Base-by-base conservation (phyloP, 78 protist species). In the Isochrysis galbana region DNA sequence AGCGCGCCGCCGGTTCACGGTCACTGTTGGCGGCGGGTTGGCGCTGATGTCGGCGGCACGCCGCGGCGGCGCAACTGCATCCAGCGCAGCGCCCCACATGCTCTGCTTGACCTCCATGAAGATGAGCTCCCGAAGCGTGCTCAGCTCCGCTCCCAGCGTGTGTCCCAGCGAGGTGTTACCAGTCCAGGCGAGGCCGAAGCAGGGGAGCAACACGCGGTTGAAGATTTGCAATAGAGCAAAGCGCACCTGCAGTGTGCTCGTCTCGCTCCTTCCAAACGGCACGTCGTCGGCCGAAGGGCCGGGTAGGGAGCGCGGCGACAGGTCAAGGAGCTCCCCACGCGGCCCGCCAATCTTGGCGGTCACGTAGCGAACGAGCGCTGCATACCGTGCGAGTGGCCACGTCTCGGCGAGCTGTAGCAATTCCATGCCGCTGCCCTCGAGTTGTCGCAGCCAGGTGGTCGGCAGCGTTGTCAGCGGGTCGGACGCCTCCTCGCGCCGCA, bases 1-100 rank as follows among this genome's bases (percentile, higher is more conserved):
- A 17, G 84, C 84, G 19, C 84, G 10, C n/a, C 74, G 84, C 47
- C 84, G 84, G 84, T 77, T 77, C 34, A 77, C 26, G 32, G 46
- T 39, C 47, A 39, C 84, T 2, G 10, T 39, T 17, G 84, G 72
- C 23, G 55, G 42, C 41, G 46, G 90, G 29, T 47, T n/a, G 32
- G 22, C 82, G 10, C 14, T 34, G 38, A 14, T 17, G 41, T 23
- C 41, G 36, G 5, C 41, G 5, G 54, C 34, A 2, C 10, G 26
- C 22, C 22, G 67, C 26, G 5, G n/a, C 19, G 54, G 74, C 21
- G 84, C 2, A n/a, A 61, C n/a, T 26, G 69, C 54, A 61, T 41
- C 74, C 39, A 42, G 45, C 34, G 39, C 25, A 41, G 5, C 41
- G 48, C 67, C 32, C 77, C 83, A 41, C 1, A 23, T 26, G 34